These are phyloP conservation scores for Phyllostachys edulis DNA, from an alignment of 176 grass and related monocot species.

Conservation along the genomic window DNA sequence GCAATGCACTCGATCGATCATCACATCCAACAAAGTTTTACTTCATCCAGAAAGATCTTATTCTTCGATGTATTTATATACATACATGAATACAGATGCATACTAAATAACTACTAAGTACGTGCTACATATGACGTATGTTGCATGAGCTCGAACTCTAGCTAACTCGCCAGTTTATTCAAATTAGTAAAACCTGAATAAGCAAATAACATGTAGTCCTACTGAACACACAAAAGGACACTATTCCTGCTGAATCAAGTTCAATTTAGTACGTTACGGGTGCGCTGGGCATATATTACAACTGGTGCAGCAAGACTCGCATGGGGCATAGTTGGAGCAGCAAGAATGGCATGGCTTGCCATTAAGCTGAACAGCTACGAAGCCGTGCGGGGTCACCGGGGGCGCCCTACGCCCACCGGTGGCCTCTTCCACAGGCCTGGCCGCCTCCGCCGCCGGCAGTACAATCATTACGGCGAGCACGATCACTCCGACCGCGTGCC, in stretches of 20 bases:
- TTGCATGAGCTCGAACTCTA: background rate
- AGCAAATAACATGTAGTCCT: no score
- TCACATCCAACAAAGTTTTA: no score
- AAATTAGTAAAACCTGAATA: background rate
- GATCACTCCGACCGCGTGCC: background rate
- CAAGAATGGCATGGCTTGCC: background rate
- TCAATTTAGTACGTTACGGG: no score
- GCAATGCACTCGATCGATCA: no score
- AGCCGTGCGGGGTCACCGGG: background rate
- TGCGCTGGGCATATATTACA: no score
- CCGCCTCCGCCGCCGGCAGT: background rate
- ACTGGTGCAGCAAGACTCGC: background rate
- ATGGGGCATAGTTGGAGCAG: rapidly evolving
- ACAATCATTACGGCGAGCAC: background rate
- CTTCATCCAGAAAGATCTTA: background rate
- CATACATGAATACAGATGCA: background rate
- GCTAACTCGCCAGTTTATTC: background rate
- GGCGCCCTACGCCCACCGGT: background rate
- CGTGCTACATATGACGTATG: background rate
- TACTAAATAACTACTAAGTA: no score
- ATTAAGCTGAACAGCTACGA: background rate
- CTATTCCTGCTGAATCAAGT: no score
- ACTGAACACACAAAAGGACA: no score
- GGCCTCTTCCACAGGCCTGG: background rate
- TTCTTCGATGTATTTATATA: background rate